A percentile compares a stretch with the other conserved stretches of the same genome.
phyloP scores from a whole-genome alignment of 2,329 filamentous ascomycete genomes.

The Shiraia sp. region DNA sequence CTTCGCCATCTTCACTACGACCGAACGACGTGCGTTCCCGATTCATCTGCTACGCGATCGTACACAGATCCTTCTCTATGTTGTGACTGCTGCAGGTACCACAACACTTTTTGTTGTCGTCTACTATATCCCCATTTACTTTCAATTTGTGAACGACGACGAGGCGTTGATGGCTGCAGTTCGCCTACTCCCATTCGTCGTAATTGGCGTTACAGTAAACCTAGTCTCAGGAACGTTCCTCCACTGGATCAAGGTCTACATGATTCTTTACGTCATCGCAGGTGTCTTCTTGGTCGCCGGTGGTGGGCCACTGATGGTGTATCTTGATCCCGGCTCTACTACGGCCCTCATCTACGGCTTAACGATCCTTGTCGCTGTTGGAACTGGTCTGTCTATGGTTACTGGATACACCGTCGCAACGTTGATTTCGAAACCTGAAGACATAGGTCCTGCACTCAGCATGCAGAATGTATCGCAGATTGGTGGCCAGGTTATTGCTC shows the following conservation, averaged over 20 bases:
- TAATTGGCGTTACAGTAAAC: slow-evolving; percentile 17
- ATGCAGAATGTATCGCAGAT: slow-evolving; percentile 13
- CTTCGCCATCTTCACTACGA: slow-evolving; percentile 51
- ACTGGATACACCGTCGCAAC: slow-evolving; percentile 8
- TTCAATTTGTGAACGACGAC: slow-evolving; percentile 27
- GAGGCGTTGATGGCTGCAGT: slow-evolving; percentile 21
- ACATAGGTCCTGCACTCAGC: slow-evolving; percentile 3
- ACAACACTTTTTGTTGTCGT: slow-evolving; percentile 45
- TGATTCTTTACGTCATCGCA: slow-evolving; percentile 29
- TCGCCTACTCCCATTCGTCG: slow-evolving; percentile 29
- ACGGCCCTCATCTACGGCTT: slow-evolving; percentile 7
- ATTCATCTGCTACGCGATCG: slow-evolving; percentile 47
- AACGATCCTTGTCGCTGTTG: slow-evolving; percentile 3
- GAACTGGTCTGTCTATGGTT: slow-evolving; percentile 4
- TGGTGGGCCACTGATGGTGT: slow-evolving; percentile 16
- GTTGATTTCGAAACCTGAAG: slow-evolving; percentile 3
- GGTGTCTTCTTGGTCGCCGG: slow-evolving; percentile 43
- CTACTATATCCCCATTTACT: slow-evolving; percentile 35
- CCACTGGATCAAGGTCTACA: slow-evolving; percentile 18
- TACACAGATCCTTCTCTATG: slow-evolving; percentile 11
- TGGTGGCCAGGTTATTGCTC: slow-evolving; percentile 10
- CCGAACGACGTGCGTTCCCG: slow-evolving; percentile 54
- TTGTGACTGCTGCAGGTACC: slow-evolving; percentile 8
- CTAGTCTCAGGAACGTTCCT: slow-evolving; percentile 22
- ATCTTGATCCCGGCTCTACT: background rate